Percentiles rank a stretch among this genome's conserved stretches.
Evolutionary conservation across 345 rosid genomes (phyloP).

Genomic region (Ailanthus altissimus): DNA sequence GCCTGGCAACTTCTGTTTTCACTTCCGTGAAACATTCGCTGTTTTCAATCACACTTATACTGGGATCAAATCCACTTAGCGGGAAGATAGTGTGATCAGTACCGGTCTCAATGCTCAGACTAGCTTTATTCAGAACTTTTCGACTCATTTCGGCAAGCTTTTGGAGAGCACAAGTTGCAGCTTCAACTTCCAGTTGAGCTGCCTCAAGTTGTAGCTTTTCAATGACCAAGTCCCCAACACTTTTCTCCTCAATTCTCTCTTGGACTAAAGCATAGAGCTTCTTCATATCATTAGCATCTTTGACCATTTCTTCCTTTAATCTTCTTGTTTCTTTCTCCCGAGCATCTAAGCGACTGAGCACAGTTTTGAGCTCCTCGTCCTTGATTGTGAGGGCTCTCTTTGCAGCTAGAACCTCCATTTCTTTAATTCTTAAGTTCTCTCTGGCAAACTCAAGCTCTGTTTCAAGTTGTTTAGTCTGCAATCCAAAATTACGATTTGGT

Average conservation of each 20-base stretch:
- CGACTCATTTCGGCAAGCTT: conserved; percentile 72
- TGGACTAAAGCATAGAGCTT: conserved; percentile 64
- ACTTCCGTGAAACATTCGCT: conserved; percentile 50
- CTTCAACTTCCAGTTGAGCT: conserved; percentile 78
- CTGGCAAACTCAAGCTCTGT: conserved; percentile 58
- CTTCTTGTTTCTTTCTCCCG: conserved; percentile 55
- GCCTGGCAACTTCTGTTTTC: conserved; percentile 48
- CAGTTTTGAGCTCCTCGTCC: conserved; percentile 61
- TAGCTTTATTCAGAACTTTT: conserved; percentile 53
- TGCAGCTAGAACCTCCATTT: conserved; percentile 62
- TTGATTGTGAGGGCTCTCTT: conserved; percentile 60
- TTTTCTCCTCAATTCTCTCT: conserved; percentile 65
- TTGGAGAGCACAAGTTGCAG: conserved; percentile 67
- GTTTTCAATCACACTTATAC: conserved; percentile 24
- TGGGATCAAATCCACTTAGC: conserved; percentile 19
- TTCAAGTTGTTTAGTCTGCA: conserved; percentile 59
- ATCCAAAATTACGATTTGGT: conserved; percentile 36
- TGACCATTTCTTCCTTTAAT: conserved; percentile 58
- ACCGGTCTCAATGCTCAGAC: conserved; percentile 43
- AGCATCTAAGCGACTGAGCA: conserved; percentile 46
- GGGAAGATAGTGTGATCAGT: conserved; percentile 23
- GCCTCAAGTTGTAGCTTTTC: conserved; percentile 86
- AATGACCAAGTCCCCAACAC: conserved; percentile 63
- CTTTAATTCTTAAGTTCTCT: conserved; percentile 63
- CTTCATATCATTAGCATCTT: conserved; percentile 63